These are phyloP conservation scores for Aspergillus japonicus DNA, from an alignment of 2,329 filamentous ascomycete genomes.

Conservation along the genomic window DNA sequence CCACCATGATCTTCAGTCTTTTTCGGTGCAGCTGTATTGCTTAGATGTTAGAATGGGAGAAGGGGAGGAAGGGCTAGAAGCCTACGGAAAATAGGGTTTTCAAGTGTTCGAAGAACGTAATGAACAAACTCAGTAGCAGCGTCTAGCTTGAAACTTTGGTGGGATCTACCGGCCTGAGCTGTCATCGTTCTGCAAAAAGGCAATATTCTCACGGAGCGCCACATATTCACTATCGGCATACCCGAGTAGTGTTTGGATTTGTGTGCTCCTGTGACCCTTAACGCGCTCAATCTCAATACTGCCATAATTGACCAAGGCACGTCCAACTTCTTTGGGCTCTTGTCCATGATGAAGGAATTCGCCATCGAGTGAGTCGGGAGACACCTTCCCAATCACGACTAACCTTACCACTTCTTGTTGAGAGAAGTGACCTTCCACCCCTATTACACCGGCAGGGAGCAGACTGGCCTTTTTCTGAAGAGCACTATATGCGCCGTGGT, in stretches of 20 bases:
- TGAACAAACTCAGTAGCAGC: no score
- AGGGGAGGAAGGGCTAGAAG: no score
- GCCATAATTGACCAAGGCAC: constrained; percentile 92
- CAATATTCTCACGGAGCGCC: constrained; percentile 82
- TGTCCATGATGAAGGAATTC: constrained; percentile 40
- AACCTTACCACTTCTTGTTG: constrained; percentile 91
- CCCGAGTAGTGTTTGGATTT: constrained; percentile 77
- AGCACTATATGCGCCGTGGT: constrained; percentile 80
- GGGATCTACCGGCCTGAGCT: constrained; percentile 2
- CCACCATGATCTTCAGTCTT: no score
- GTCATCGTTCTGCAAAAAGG: constrained; percentile 57
- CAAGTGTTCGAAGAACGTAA: no score
- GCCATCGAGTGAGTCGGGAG: constrained; percentile 41
- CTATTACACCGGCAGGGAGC: constrained; percentile 84
- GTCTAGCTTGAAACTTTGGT: no score
- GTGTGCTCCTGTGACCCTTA: constrained; percentile 76
- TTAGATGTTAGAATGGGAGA: no score
- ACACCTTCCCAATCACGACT: constrained; percentile 68
- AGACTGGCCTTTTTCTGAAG: constrained; percentile 81
- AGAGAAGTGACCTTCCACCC: constrained; percentile 81
- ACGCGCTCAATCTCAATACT: constrained; percentile 78
- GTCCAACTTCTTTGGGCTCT: constrained; percentile 70
- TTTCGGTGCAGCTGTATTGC: no score
- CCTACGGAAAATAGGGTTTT: no score
- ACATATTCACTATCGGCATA: constrained; percentile 96